Evolutionary conservation across 169 alveolate genomes (phyloP).

Genomic region (Ichthyophthirius multifiliis): DNA sequence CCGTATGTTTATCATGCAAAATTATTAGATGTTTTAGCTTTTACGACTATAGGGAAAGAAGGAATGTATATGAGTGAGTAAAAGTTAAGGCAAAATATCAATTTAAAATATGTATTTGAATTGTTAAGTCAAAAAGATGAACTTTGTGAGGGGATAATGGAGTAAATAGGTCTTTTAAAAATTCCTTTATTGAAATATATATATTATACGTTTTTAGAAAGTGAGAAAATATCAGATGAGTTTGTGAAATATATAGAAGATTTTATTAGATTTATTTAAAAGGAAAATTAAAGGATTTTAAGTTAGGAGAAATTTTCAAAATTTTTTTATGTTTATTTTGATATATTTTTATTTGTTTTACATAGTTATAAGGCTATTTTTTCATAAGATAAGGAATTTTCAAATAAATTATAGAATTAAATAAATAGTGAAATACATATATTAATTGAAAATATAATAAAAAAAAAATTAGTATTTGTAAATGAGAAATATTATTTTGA

Average conservation of each 20-base stretch:
- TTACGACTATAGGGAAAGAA: slow-evolving; percentile 40
- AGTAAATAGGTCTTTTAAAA: not conserved
- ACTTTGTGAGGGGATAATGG: too few species aligned
- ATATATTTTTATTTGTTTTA: not conserved
- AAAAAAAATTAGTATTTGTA: too few species aligned
- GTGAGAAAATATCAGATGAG: slow-evolving; percentile 44
- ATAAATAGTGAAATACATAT: too few species aligned
- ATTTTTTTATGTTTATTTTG: not conserved
- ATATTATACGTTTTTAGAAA: slow-evolving; percentile 33
- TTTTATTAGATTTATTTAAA: slow-evolving; percentile 5
- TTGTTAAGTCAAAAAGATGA: too few species aligned
- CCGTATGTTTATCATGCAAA: slow-evolving; percentile 35
- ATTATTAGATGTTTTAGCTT: slow-evolving; percentile 15
- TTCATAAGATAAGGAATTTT: too few species aligned
- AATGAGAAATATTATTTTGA: too few species aligned
- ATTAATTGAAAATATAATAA: too few species aligned
- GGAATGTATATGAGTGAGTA: slow-evolving; percentile 36
- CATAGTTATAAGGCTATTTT: not conserved
- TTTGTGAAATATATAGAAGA: slow-evolving; percentile 21
- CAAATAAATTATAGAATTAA: too few species aligned
- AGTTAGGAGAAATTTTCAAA: not conserved
- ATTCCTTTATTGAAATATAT: slow-evolving; percentile 32
- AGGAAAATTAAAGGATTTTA: not conserved
- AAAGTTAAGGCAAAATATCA: slow-evolving; percentile 8
- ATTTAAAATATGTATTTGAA: slow-evolving; percentile 26